Evolutionary conservation across 73 alveolate species (phyloP).

Genomic region (Durusdinium trenchii): DNA sequence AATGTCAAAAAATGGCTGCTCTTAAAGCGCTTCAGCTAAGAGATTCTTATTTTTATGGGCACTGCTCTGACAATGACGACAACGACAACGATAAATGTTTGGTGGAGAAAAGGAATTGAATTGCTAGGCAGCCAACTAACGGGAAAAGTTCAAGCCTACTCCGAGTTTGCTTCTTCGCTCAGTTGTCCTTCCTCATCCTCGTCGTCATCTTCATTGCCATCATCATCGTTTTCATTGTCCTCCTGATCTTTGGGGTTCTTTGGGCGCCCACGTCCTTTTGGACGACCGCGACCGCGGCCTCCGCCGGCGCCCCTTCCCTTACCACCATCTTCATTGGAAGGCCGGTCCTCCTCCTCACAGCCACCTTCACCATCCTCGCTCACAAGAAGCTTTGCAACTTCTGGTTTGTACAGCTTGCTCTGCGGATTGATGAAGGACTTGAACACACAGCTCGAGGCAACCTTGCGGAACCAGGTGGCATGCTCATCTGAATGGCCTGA

Average conservation of each 20-base stretch:
- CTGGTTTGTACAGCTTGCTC: slow-evolving; percentile 17
- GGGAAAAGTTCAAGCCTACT: no score
- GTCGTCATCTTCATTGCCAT: not conserved
- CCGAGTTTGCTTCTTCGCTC: slow-evolving; percentile 7
- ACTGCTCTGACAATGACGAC: no score
- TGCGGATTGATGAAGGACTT: slow-evolving; percentile 30
- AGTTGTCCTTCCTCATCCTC: not conserved
- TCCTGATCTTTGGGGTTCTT: not conserved
- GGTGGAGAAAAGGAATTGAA: no score
- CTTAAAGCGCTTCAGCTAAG: no score
- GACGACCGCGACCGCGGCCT: not conserved
- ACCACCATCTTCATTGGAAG: not conserved
- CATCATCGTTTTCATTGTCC: not conserved
- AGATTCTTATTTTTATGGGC: no score
- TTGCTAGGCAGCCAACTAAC: no score
- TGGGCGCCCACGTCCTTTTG: not conserved
- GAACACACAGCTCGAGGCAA: not conserved
- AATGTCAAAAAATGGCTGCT: no score
- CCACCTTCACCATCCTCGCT: not conserved
- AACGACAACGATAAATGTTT: no score
- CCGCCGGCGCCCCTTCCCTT: not conserved
- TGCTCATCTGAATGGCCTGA: slow-evolving; percentile 19
- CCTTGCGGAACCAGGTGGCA: slow-evolving; percentile 4
- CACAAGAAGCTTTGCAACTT: not conserved
- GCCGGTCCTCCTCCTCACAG: not conserved